Evolutionary conservation across 768 basidiomycete genomes (phyloP).

Genomic region (Naganishia vaughanmartiniae): DNA sequence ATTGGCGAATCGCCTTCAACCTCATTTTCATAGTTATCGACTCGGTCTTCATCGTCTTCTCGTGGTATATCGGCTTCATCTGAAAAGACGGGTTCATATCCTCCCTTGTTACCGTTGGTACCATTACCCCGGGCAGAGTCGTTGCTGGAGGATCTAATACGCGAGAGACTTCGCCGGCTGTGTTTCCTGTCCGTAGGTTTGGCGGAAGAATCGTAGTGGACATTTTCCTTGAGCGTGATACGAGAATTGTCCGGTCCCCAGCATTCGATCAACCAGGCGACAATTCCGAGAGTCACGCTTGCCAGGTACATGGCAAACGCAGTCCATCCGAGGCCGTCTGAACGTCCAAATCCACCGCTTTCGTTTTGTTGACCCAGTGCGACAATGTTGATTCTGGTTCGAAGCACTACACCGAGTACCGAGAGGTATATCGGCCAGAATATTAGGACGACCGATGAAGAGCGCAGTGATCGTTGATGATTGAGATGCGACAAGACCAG

Average conservation of each 20-base stretch:
- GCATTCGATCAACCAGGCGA: conserved; percentile 67
- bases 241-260: conserved; percentile 62
- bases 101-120: conserved; percentile 19
- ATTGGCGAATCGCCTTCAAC: conserved; percentile 26
- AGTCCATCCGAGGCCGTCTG: conserved; percentile 21
- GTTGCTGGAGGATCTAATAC: conserved; percentile 37
- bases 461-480: conserved; percentile 67
- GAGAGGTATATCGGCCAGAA: conserved; percentile 74
- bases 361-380: not conserved
- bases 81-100: conserved; percentile 31
- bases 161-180: conserved; percentile 33
- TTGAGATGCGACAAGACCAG: conserved; percentile 63
- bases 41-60: conserved; percentile 41
- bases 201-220: not conserved
- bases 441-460: conserved; percentile 70
- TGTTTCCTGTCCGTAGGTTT: not conserved
- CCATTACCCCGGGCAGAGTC: not conserved
- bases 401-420: conserved; percentile 60
- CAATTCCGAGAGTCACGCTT: conserved; percentile 51
- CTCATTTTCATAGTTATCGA: conserved; percentile 32
- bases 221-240: conserved; percentile 40
- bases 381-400: conserved; percentile 55
- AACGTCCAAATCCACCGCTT: conserved; percentile 19
- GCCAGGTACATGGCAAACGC: conserved; percentile 40
- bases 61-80: conserved; percentile 40